Percentiles rank a stretch among this genome's conserved stretches.
These are phyloP conservation scores for Centrapalus pauciflorus DNA, from an alignment of 129 eudicot genomes.

Conservation along the genomic window DNA sequence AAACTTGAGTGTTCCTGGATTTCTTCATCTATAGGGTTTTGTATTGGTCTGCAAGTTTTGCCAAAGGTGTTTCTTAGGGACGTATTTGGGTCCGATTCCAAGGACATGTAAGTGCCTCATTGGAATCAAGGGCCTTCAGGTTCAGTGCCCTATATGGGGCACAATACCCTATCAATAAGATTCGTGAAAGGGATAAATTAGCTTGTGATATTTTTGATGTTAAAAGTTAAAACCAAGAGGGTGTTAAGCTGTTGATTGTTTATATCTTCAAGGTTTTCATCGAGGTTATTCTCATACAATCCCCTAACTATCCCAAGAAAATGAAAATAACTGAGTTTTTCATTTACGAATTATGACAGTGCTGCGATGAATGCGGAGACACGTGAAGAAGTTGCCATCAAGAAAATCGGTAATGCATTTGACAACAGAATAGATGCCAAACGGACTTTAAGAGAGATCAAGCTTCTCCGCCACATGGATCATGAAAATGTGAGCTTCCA, in stretches of 20 bases:
- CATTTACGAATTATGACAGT: slow-evolving; percentile 28
- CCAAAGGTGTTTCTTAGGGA: no score
- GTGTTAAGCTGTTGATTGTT: slow-evolving; percentile 1
- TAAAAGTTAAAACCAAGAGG: neutral
- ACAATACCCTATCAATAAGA: no score
- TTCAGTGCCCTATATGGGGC: no score
- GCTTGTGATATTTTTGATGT: neutral
- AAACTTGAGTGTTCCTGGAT: no score
- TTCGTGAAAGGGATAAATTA: neutral
- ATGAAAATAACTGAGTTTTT: neutral
- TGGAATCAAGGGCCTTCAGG: no score
- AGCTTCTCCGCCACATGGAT: slow-evolving; percentile 77
- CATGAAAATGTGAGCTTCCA: slow-evolving; percentile 64
- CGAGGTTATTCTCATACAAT: neutral
- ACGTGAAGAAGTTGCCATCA: slow-evolving; percentile 78
- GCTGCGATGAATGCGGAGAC: slow-evolving; percentile 73
- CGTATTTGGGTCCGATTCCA: no score
- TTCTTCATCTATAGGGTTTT: no score
- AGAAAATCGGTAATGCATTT: slow-evolving; percentile 86
- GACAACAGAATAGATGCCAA: slow-evolving; percentile 77
- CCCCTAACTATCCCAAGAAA: neutral
- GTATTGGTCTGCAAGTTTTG: no score
- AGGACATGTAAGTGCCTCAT: no score
- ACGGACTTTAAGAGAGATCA: slow-evolving; percentile 81
- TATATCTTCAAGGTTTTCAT: neutral